Base-by-base conservation (phyloP, 1,139 yeast species). In the Nakaseomyces glabratus region DNA sequence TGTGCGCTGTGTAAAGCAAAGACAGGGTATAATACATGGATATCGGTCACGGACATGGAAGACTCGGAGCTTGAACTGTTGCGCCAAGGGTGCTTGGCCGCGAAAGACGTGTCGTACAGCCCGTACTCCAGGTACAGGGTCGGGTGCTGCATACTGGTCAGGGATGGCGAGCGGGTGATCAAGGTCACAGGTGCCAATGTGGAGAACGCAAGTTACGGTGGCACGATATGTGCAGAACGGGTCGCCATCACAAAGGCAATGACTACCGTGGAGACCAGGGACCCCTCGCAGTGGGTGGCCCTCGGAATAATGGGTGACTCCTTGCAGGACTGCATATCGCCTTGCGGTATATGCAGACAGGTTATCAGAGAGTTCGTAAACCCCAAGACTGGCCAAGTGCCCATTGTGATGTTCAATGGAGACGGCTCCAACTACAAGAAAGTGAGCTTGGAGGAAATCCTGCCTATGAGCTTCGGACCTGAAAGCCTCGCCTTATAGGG, bases 331-430 rank as follows among this genome's bases (percentile, higher is more conserved):
- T 68, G 77, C 17, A 76, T 82, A 12, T 68, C 88, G 7, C 98
- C 98, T 0, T 90, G 98, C 57, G 98, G 98, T 3, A 79, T 90
- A 29, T 90, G 98, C 51, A 68, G 98, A 38, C 98, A 90, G 56
- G 72, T 82, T 41, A 74, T 86, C 24, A 65, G 94, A 20, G 96
- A 86, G 56, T 86, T 85, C 57, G 71, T 46, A 4, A 20, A 62
- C 1, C 53, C 55, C 11, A 11, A 20, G 3, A 8, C 28, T 8
- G 19, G 10, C 14, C 58, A 66, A 2, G 53, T 73, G 15, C 76
- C 78, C 0, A 57, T 82, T 2, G 69, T 68, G 47, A 76, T 84
- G 86, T 76, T 73, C 48, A 68, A 71, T 35, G 57, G 53, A 1
- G 67, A 65, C 33, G 84, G 79, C 0, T 49, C 62, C 12, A 53